Evolutionary conservation across 352 stramenopile genomes (phyloP).

Genomic region (Globisporangium iwayamae): DNA sequence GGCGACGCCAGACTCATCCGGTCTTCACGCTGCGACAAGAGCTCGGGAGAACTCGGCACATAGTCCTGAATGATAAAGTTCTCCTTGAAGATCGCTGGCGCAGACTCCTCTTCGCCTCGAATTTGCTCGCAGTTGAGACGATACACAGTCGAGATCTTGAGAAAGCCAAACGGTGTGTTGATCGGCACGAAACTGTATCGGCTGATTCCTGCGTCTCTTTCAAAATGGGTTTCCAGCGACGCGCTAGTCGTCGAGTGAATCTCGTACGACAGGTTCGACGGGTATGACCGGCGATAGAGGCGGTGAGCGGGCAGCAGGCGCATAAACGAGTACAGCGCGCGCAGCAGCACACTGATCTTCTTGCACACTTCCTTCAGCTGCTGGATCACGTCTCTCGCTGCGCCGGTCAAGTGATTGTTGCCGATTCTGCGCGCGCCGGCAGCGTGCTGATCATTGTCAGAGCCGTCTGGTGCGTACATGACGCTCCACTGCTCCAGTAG

Average conservation of each 20-base stretch:
- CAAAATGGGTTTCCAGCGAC: constrained; percentile 27
- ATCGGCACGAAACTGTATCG: constrained; percentile 79
- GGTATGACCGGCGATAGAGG: constrained; percentile 64
- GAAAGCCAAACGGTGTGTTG: constrained; percentile 65
- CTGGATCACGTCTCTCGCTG: constrained; percentile 67
- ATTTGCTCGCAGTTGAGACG: constrained; percentile 54
- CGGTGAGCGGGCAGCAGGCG: constrained; percentile 65
- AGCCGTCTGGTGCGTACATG: constrained; percentile 37
- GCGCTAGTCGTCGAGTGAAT: constrained; percentile 33
- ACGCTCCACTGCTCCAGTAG: constrained; percentile 80
- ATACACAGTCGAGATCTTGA: constrained; percentile 69
- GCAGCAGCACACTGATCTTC: constrained; percentile 68
- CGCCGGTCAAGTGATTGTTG: constrained; percentile 20
- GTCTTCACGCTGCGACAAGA: constrained; percentile 17
- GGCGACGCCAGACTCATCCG: constrained; percentile 5
- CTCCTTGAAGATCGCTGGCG: constrained; percentile 58
- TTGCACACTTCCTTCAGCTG: constrained; percentile 81
- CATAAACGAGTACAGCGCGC: constrained; percentile 75
- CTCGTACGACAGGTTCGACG: constrained; percentile 58
- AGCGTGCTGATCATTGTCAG: constrained; percentile 19
- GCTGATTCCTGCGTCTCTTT: constrained; percentile 40
- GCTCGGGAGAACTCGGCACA: constrained; percentile 60
- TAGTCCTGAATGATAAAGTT: constrained; percentile 88
- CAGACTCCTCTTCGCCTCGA: constrained; percentile 26
- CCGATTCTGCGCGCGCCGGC: background rate